These are phyloP conservation scores for Trypanosoma brucei DNA, from an alignment of 208 protist species.

Conservation along the genomic window DNA sequence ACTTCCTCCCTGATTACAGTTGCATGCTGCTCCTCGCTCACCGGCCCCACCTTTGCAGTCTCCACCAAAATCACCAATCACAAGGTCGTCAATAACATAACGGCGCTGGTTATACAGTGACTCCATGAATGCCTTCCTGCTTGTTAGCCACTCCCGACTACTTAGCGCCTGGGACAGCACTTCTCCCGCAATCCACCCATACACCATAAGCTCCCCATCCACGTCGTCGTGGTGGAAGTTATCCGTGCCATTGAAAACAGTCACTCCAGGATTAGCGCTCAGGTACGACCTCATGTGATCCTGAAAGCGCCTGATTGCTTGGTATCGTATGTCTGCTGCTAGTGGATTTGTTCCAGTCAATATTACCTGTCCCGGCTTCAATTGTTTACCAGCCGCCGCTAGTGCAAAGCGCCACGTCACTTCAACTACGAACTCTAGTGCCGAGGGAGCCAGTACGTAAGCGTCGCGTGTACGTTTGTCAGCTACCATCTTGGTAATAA, in stretches of 20 bases:
- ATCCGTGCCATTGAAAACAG: neutral
- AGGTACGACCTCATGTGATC: neutral
- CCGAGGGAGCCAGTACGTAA: neutral
- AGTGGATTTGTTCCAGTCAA: neutral
- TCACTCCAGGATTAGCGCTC: neutral
- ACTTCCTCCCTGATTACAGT: constrained; percentile 25
- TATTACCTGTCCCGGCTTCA: neutral
- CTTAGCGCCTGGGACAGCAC: constrained; percentile 22
- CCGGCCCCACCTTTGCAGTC: constrained; percentile 1
- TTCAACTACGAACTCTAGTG: constrained; percentile 1
- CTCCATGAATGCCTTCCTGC: constrained; percentile 7
- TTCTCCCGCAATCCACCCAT: constrained; percentile 39
- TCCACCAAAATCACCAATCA: constrained; percentile 26
- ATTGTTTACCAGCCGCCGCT: neutral
- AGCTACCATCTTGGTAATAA: neutral
- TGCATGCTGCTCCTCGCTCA: constrained; percentile 7
- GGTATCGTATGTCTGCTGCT: neutral
- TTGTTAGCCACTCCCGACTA: constrained; percentile 8
- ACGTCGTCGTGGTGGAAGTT: constrained; percentile 4
- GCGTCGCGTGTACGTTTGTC: neutral
- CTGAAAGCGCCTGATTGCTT: neutral
- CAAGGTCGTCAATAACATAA: constrained; percentile 20
- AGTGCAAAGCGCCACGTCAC: neutral
- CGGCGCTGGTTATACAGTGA: constrained; percentile 24
- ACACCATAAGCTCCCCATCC: constrained; percentile 29